Conservation (phyloP, 1,284 basidiomycete species). For the Quambalaria eucalypti region DNA sequence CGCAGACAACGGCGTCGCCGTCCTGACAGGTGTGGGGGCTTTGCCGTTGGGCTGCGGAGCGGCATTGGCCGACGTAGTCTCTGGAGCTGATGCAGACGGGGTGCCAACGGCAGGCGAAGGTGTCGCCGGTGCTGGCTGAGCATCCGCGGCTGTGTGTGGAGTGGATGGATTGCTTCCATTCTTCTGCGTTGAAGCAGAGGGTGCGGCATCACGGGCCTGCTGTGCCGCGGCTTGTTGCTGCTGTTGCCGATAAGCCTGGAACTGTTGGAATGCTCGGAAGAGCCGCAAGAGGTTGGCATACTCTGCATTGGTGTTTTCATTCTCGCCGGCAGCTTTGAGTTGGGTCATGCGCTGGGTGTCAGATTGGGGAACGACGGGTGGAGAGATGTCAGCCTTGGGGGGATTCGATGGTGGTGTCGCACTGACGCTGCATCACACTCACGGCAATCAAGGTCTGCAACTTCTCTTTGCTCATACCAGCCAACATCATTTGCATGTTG, state of each 20-base stretch:
- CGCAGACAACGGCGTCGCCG: too few species aligned
- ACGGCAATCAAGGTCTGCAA: slow-evolving; percentile 35
- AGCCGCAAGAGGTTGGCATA: slow-evolving; percentile 43
- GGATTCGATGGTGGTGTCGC: neutral
- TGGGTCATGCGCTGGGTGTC: slow-evolving; percentile 43
- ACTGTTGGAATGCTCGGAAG: slow-evolving; percentile 42
- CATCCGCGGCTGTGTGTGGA: neutral
- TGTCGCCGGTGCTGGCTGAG: slow-evolving; percentile 8
- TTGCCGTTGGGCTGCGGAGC: neutral
- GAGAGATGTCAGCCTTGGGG: neutral
- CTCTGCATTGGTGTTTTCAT: slow-evolving; percentile 45
- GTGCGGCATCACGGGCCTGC: slow-evolving; percentile 8
- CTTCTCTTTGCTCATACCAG: slow-evolving; percentile 42
- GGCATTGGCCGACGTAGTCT: neutral
- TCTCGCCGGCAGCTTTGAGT: slow-evolving; percentile 47
- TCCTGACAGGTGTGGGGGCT: neutral
- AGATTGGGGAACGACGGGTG: neutral
- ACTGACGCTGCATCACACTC: neutral
- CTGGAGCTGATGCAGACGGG: slow-evolving; percentile 1
- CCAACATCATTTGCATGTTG: slow-evolving; percentile 33
- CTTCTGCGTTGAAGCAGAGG: neutral
- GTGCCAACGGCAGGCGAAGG: slow-evolving; percentile 1
- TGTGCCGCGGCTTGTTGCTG: slow-evolving; percentile 31
- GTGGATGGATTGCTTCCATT: too few species aligned
- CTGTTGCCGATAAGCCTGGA: slow-evolving; percentile 38